Evolutionary conservation across 1,284 basidiomycete genomes (phyloP), one percentile per base, ranked within the genome.

Genomic region (Athelia psychrophila): DNA sequence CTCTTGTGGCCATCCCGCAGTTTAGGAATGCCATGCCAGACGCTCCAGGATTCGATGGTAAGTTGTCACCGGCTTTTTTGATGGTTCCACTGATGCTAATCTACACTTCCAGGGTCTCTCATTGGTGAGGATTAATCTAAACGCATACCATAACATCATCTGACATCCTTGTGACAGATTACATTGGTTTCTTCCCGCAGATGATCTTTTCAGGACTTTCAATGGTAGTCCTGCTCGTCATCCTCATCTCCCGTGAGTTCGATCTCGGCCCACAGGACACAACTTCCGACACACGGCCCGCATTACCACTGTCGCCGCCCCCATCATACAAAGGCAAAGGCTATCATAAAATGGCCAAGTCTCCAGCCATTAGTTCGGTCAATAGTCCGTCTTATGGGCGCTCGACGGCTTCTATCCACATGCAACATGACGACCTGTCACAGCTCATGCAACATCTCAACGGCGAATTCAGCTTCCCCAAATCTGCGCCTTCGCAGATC

Each of bases 141-240:
- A 35, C 33, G n/a, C n/a, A 35, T 35, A 35, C 12, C n/a, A 35
- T n/a, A n/a, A n/a, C n/a, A 35, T 35, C 12, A 35, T 35, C 33
- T n/a, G n/a, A 35, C 33, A 47, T n/a, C n/a, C n/a, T n/a, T n/a
- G n/a, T 22, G 24, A 51, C 38, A 80, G 79, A 83, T 59, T 70
- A 67, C 50, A 80, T 83, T 44, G 80, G 79, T 3, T 79, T 74
- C 61, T 81, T 83, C 62, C 78, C 79, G 8, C 80, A 83, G 58
- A 80, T 81, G 76, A 64, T 79, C n/a, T 63, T 79, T 25, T 63
- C 69, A 20, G 70, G 72, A 9, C 61, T 72, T 1, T 75, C 73
- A 6, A 66, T 70, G 16, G 63, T 78, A 30, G 54, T 65, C 16
- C 64, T 81, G 3, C 65, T 81, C 36, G 60, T 76, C 35, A 67